Base-by-base conservation (phyloP, 345 rosid species). In the Sonneratia caseolaris region DNA sequence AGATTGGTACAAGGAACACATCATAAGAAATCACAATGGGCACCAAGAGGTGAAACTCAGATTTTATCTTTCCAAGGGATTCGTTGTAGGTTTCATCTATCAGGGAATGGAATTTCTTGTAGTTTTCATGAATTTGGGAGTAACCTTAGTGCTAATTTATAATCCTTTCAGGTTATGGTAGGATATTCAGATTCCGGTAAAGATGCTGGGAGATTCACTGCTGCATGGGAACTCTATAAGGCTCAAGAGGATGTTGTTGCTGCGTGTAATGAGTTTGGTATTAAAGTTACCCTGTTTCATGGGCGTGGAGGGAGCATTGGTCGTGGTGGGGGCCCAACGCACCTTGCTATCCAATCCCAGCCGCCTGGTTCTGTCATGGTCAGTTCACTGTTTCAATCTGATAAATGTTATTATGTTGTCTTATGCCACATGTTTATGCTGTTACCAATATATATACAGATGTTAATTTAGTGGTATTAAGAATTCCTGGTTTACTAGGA, bases 351-450 rank as follows among this genome's bases (percentile, higher is more conserved):
- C 74, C 98, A 94, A 64, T 94, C 98, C 78, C 98, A 94, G 75
- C 96, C 96, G 11, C 98, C 98, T 21, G 98, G 98, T 79, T 94
- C 98, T 73, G 91, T 94, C 59, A 91, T 91, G 98, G 97, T 93
- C 68, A 86, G 93, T 80, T 64, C 45, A 40, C 35, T 66, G 57
- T 69, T 62, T 56, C 37, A n/a, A 40, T 22, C 38, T 27, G 32
- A 27, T 27, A 27, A 27, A 27, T 14, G 53, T 27, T 35, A 43
- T n/a, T 48, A 0, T 19, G 35, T 22, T 57, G 64, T 57, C 16
- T 53, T 53, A 11, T 48, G 5, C 18, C 9, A 14, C 3, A 9
- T 42, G 32, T 42, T 42, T 42, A 9, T 9, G 3, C 7, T 42
- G 45, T 1, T 42, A 42, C 10, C 2, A 42, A 9, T 42, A 1